Conservation (phyloP, 164 flowering plant genomes). For the Houttuynia cordata region DNA sequence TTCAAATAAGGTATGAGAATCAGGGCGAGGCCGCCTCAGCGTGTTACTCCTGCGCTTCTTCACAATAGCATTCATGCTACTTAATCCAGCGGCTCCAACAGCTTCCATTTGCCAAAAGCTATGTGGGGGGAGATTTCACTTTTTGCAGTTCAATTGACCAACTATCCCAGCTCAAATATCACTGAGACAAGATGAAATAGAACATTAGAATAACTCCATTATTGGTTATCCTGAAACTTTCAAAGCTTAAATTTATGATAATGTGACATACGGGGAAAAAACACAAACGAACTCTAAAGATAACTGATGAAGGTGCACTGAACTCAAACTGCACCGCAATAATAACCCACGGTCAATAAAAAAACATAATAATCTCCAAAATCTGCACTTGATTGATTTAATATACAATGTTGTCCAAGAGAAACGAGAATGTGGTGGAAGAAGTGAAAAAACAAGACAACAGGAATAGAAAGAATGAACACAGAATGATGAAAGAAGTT, state of each 20-base stretch:
- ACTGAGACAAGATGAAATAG: not conserved
- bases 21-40: slow-evolving; percentile 51
- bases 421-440: too few species aligned
- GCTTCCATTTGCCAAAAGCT: slow-evolving; percentile 39
- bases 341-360: too few species aligned
- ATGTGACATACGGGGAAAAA: not conserved
- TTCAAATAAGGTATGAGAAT: slow-evolving; percentile 26
- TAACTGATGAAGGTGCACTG: too few species aligned
- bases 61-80: slow-evolving; percentile 21
- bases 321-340: too few species aligned
- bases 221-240: not conserved
- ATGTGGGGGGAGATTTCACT: not conserved
- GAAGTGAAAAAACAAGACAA: too few species aligned
- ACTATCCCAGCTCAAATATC: too few species aligned
- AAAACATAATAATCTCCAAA: too few species aligned
- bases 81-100: slow-evolving; percentile 19
- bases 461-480: too few species aligned
- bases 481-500: too few species aligned
- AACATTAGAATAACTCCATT: not conserved
- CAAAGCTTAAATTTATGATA: not conserved
- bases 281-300: not conserved
- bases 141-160: too few species aligned
- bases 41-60: slow-evolving; percentile 56
- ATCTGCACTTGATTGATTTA: too few species aligned
- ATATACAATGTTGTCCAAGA: too few species aligned